Evolutionary conservation across 2,329 filamentous ascomycete genomes (phyloP).

Genomic region (Beauveria sp.): DNA sequence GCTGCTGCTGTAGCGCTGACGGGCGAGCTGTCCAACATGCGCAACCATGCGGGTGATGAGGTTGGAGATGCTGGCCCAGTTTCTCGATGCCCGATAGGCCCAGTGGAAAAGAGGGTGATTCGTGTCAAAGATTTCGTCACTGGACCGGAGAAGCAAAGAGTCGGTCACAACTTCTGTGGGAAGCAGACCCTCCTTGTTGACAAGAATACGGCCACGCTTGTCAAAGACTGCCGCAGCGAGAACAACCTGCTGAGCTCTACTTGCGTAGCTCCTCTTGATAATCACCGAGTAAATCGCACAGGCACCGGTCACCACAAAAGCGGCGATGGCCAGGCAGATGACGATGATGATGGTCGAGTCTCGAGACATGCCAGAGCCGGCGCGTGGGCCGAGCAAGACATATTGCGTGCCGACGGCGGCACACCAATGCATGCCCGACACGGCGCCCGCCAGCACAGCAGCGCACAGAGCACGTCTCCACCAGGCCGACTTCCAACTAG

Average conservation of each 20-base stretch:
- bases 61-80: conserved; percentile 63
- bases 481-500: conserved; percentile 70
- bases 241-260: conserved; percentile 53
- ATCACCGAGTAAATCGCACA: conserved; percentile 47
- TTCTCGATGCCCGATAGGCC: conserved; percentile 74
- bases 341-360: conserved; percentile 67
- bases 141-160: conserved; percentile 57
- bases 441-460: conserved; percentile 60
- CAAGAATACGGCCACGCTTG: conserved; percentile 55
- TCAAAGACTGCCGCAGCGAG: conserved; percentile 61
- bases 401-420: conserved; percentile 66
- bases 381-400: conserved; percentile 34
- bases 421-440: conserved; percentile 85
- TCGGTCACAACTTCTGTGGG: conserved; percentile 73
- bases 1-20: conserved; percentile 26
- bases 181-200: conserved; percentile 60
- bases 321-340: conserved; percentile 53
- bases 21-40: conserved; percentile 52
- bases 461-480: conserved; percentile 66
- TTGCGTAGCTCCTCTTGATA: conserved; percentile 44
- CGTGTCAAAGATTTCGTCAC: conserved; percentile 67
- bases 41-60: conserved; percentile 65
- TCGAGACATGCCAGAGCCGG: conserved; percentile 40
- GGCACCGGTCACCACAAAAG: conserved; percentile 51
- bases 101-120: conserved; percentile 77